A percentile compares a stretch with the other conserved stretches of the same genome.
phyloP scores from a whole-genome alignment of 169 alveolate species.

The Miamiensis avidus region DNA sequence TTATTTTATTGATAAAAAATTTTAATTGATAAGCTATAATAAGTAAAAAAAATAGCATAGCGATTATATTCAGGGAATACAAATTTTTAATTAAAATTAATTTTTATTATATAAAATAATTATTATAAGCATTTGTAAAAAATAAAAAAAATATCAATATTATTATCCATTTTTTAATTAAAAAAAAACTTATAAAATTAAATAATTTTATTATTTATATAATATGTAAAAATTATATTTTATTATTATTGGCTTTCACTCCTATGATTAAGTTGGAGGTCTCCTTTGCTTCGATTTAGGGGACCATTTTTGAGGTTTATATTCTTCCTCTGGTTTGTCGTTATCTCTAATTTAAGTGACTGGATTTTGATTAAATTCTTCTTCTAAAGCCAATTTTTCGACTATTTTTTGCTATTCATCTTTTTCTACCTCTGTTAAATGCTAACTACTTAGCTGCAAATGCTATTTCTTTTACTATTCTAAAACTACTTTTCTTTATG shows the following conservation, averaged over 20 bases:
- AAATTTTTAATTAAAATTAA: too few relatives aligned
- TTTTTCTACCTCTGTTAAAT: constrained; percentile 15
- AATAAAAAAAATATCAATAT: too few relatives aligned
- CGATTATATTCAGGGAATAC: too few relatives aligned
- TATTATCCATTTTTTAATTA: too few relatives aligned
- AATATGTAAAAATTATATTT: too few relatives aligned
- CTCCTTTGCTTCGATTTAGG: not conserved
- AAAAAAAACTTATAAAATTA: too few relatives aligned
- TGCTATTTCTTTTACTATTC: not conserved
- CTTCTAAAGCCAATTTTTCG: not conserved
- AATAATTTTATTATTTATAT: too few relatives aligned
- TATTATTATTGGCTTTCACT: too few relatives aligned
- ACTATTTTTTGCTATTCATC: not conserved
- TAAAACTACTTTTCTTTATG: constrained; percentile 8
- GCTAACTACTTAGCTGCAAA: constrained; percentile 4
- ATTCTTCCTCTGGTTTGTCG: not conserved
- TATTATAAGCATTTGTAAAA: too few relatives aligned
- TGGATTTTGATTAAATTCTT: not conserved
- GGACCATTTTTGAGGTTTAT: constrained; percentile 6
- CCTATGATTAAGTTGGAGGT: too few relatives aligned
- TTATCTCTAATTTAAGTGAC: not conserved
- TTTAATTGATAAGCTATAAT: too few relatives aligned
- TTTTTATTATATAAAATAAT: too few relatives aligned
- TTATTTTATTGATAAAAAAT: not conserved
- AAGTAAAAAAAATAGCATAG: not conserved